Evolutionary conservation across 805 yeast species (phyloP).

Genomic region (Candida bentonensis): DNA sequence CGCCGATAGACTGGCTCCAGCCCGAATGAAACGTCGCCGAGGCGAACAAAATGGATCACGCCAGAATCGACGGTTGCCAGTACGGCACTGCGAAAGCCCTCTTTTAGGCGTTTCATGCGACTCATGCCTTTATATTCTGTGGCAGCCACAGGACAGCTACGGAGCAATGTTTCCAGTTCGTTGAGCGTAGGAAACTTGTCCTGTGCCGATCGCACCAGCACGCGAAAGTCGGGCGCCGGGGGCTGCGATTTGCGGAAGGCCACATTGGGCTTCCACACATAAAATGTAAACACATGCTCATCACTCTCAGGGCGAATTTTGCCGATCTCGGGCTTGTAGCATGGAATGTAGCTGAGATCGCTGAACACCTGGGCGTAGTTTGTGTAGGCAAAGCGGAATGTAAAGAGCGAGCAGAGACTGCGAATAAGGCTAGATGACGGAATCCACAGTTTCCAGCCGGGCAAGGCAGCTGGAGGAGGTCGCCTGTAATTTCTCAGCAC

Average conservation of each 20-base stretch:
- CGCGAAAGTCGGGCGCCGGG: constrained; percentile 56
- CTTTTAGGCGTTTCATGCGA: constrained; percentile 30
- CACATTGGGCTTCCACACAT: constrained; percentile 73
- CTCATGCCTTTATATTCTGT: constrained; percentile 16
- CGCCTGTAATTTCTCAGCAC: constrained; percentile 26
- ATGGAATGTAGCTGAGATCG: constrained; percentile 13
- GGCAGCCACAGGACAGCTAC: constrained; percentile 11
- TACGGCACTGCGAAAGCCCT: constrained; percentile 40
- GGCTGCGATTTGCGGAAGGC: constrained; percentile 58
- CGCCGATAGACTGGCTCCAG: background rate
- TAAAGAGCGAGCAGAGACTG: background rate
- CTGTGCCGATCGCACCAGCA: constrained; percentile 36
- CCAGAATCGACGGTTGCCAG: constrained; percentile 70
- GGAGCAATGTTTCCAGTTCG: constrained; percentile 22
- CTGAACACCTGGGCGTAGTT: constrained; percentile 12
- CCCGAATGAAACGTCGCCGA: constrained; percentile 17
- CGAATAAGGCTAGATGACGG: background rate
- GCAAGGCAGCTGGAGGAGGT: background rate
- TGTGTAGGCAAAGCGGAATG: constrained; percentile 4
- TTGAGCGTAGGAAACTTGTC: constrained; percentile 20
- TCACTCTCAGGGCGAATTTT: background rate
- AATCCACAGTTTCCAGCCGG: background rate
- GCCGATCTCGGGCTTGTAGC: constrained; percentile 7
- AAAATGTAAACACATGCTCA: constrained; percentile 21
- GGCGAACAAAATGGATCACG: constrained; percentile 45